Base-by-base conservation (phyloP, 495 filamentous ascomycete species). In the Penicillium chermesinum region DNA sequence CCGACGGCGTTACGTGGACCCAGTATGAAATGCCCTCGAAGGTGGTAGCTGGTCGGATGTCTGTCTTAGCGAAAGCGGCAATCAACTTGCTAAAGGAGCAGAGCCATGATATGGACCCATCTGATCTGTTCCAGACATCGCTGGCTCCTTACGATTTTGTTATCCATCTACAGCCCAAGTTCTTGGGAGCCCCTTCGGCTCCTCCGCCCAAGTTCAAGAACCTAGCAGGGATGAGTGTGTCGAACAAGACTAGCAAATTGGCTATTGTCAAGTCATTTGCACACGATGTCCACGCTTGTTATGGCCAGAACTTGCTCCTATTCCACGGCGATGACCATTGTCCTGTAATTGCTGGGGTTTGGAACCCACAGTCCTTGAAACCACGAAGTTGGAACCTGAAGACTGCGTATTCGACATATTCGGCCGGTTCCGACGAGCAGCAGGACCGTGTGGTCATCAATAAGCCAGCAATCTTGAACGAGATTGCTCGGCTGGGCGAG, bases 1-100 rank as follows among this genome's bases (percentile, higher is more conserved):
- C 69, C 0, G 83, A 81, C 14, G 91, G 93, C 4, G 77, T 84
- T 17, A 84, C 84, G 2, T 97, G 87, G 81, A 96, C 91, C 0
- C 80, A 85, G 27, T 65, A 70, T 38, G 73, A 75, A 14, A 72
- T 69, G 52, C 90, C 89, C 0, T 73, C 82, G 4, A 93, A 87
- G 58, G 87, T 97, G 17, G 83, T 90, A 8, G 94, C 91, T 3
- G 75, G 84, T 30, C 80, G 91, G 12, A 88, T 97, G 76, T 88
- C 87, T 0, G 76, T 77, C 3, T 70, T 98, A 6, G 89, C 93
- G 1, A 81, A 81, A 53, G 83, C 84, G 13, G 88, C 87, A 2
- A 78, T 76, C 47, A 76, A 74, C 37, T 53, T 82, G 2, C 63
- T 88, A 2, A 78, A 78, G 38, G 76, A 80, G 15, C 61, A 84